A percentile compares a stretch with the other conserved stretches of the same genome.
Conservation (phyloP, 805 yeast genomes). For the Lachancea nothofagi region DNA sequence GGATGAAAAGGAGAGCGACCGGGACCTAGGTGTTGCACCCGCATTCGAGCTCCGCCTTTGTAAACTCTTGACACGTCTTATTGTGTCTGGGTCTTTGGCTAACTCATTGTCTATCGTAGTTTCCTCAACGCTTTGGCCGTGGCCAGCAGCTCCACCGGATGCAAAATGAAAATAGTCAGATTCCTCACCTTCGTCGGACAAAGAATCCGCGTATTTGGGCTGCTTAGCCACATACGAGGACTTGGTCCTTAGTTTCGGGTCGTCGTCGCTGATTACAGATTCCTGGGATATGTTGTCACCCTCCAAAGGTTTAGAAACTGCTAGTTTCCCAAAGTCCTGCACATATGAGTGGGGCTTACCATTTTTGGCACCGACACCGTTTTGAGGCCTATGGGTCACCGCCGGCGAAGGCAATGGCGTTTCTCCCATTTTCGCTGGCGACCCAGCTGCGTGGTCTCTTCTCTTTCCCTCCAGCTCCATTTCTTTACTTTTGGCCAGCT, state of each 20-base stretch:
- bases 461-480: conserved; percentile 20
- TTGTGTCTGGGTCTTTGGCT: conserved; percentile 5
- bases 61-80: conserved; percentile 10
- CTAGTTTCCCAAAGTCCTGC: conserved; percentile 19
- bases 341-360: conserved; percentile 13
- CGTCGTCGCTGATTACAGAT: conserved; percentile 23
- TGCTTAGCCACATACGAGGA: neutral
- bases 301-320: conserved; percentile 13
- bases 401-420: conserved; percentile 3
- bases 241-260: conserved; percentile 2
- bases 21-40: conserved; percentile 1
- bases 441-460: conserved; percentile 9
- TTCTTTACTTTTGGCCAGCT: conserved; percentile 19
- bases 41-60: conserved; percentile 4
- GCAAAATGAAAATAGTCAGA: neutral
- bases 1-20: conserved; percentile 10
- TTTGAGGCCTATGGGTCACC: conserved; percentile 9
- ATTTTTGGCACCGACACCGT: conserved; percentile 13
- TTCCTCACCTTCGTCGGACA: neutral
- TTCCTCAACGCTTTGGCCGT: conserved; percentile 1
- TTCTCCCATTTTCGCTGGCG: neutral
- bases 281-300: conserved; percentile 16
- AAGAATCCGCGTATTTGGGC: neutral
- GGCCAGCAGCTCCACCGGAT: conserved; percentile 2
- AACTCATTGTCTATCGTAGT: conserved; percentile 11